Conservation (phyloP, 83 land plant genomes). For the Diphasiastrum complanatum region DNA sequence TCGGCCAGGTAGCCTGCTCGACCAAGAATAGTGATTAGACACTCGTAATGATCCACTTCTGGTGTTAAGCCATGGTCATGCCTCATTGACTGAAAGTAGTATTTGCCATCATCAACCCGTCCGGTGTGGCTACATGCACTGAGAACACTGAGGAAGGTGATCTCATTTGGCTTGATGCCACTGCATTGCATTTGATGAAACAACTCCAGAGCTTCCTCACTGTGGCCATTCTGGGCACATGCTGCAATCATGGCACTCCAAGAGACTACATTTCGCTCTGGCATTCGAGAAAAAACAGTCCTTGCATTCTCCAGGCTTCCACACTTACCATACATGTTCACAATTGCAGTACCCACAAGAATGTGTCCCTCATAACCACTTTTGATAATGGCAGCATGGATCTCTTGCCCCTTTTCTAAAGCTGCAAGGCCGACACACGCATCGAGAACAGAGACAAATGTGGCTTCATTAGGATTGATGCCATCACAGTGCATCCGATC, state of each 20-base stretch:
- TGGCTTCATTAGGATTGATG: conserved; percentile 6
- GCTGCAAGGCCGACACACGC: conserved; percentile 1
- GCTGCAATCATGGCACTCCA: conserved; percentile 14
- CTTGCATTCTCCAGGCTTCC: background rate
- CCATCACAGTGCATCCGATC: conserved; percentile 1
- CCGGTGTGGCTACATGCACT: conserved; percentile 10
- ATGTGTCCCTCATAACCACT: background rate
- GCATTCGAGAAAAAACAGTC: background rate
- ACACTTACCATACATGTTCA: conserved; percentile 11
- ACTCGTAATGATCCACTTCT: background rate
- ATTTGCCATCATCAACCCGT: background rate
- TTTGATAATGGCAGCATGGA: background rate
- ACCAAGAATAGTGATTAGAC: background rate
- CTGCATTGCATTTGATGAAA: conserved; percentile 11
- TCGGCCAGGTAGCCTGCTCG: background rate
- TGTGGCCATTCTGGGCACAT: conserved; percentile 7
- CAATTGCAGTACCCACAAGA: background rate
- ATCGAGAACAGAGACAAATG: background rate
- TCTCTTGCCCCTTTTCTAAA: background rate
- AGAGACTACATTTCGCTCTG: background rate
- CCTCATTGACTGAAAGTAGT: background rate
- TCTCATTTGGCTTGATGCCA: background rate
- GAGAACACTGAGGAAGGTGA: conserved; percentile 6
- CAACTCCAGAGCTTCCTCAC: conserved; percentile 8
- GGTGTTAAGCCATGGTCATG: background rate